Base-by-base conservation (phyloP, 257 asterid species). In the Scutellaria galericulata region DNA sequence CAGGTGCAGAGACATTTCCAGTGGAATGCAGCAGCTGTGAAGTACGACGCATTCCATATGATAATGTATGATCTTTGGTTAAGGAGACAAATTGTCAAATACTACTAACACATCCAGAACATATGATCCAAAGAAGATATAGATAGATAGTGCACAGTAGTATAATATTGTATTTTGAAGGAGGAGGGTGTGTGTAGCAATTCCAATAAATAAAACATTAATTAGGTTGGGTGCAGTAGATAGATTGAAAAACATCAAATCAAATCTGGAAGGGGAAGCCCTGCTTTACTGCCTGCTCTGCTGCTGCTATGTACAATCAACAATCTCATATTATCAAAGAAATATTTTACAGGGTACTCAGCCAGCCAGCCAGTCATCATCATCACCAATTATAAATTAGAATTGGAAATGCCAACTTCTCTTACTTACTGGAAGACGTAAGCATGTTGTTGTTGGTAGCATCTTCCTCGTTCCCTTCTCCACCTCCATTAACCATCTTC, bases 401-500 rank as follows among this genome's bases (percentile, higher is more conserved):
- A 63, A 66, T 14, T 63, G 14, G 55, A 37, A 53, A 40, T 11
- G 27, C 7, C 53, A 54, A 44, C 24, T 7, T 58, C 68, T 58
- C 71, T 75, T 54, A 48, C 54, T 80, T 66, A 11, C 78, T 80
- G 14, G 85, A 81, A 75, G 88, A 75, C 44, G 77, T 79, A 45
- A 87, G 62, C 37, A 31, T 31, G 37, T 31, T 31, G 61, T 47
- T 70, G 51, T 79, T 86, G 46, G 82, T 78, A 64, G 89, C 78
- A 12, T 77, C 86, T 12, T 87, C 75, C 45, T 78, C 85, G 40
- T 79, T 85, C 50, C 78, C 75, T 74, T 85, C 91, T 58, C 93
- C 86, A 9, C 83, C 35, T 14, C 31, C 9, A 18, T 37, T 61
- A 81, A 76, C 53, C 74, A 87, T 82, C 88, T 86, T 85, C 74